Base-by-base conservation (phyloP, 2,329 filamentous ascomycete species). In the Coniella vitis region DNA sequence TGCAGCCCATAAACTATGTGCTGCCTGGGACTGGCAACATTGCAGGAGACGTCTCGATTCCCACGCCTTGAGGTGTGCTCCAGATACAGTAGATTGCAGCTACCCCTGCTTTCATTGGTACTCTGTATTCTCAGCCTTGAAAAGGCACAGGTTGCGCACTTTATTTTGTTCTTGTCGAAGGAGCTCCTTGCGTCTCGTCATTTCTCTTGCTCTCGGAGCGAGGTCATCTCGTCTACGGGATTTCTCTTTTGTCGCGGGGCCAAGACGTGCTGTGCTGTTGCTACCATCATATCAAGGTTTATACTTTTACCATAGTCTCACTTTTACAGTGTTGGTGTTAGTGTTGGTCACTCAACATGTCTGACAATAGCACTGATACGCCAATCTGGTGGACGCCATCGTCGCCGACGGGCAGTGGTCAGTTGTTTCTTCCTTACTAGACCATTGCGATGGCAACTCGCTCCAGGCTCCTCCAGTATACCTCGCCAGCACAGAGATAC, bases 321-420 rank as follows among this genome's bases (percentile, higher is more conserved):
- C n/a, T n/a, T n/a, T n/a, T n/a, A n/a, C n/a, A n/a, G n/a, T n/a
- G n/a, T n/a, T n/a, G n/a, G n/a, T n/a, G n/a, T n/a, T n/a, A n/a
- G n/a, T 7, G 20, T 14, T 13, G 12, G 12, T 36, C 4, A 20
- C 17, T 22, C 5, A 43, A 7, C 3, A 48, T 48, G 46, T 48
- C 46, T 48, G 46, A 48, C 25, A 48, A 48, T 17, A 48, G 46
- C 16, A 48, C 46, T 16, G 46, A 38, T 17, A 21, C 46, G 8
- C 45, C 45, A 16, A 19, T 40, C 7, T 47, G 45, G 45, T 48
- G 46, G 46, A 48, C 46, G 17, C 46, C 46, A 9, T 48, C 46
- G 4, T 43, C 39, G 12, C 46, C 46, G 9, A 43, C 35, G 29
- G 46, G 46, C 14, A 43, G 21, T 17, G 46, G 46, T 48, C 21